Percentiles rank a stretch among this genome's conserved stretches.
Conservation (phyloP, 2,329 filamentous ascomycete species). For the Malbranchea zuffiana region DNA sequence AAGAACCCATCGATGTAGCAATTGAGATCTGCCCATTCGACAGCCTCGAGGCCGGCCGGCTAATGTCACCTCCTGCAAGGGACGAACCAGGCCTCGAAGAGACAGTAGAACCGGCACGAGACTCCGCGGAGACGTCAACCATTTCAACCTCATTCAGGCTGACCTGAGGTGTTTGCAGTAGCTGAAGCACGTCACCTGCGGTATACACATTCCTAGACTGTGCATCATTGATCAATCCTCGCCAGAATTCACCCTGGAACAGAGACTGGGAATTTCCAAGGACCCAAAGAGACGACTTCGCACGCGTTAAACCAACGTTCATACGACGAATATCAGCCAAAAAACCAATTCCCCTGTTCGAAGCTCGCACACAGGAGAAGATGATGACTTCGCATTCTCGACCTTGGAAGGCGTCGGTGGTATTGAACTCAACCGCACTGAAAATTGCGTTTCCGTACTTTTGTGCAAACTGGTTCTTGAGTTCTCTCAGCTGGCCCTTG, state of each 20-base stretch:
- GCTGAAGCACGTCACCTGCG: conserved; percentile 48
- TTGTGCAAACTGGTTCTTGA: conserved; percentile 62
- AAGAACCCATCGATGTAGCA: not conserved
- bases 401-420: conserved; percentile 94
- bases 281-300: conserved; percentile 93
- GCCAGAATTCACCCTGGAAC: conserved; percentile 83
- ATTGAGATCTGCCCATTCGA: conserved; percentile 11
- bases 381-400: conserved; percentile 97
- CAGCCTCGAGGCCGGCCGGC: conserved; percentile 25
- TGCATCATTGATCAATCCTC: conserved; percentile 72
- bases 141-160: conserved; percentile 34
- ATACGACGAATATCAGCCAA: conserved; percentile 96
- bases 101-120: conserved; percentile 17
- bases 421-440: conserved; percentile 88
- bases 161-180: conserved; percentile 45
- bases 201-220: conserved; percentile 65
- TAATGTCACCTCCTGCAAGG: conserved; percentile 15
- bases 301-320: conserved; percentile 96
- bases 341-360: conserved; percentile 90
- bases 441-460: conserved; percentile 65
- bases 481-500: conserved; percentile 76
- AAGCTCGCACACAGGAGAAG: conserved; percentile 94
- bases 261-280: conserved; percentile 83
- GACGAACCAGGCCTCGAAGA: conserved; percentile 16
- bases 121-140: conserved; percentile 23